Evolutionary conservation across 208 protist genomes (phyloP), one percentile per base, ranked within the genome.

Genomic region (Angomonas deanei): DNA sequence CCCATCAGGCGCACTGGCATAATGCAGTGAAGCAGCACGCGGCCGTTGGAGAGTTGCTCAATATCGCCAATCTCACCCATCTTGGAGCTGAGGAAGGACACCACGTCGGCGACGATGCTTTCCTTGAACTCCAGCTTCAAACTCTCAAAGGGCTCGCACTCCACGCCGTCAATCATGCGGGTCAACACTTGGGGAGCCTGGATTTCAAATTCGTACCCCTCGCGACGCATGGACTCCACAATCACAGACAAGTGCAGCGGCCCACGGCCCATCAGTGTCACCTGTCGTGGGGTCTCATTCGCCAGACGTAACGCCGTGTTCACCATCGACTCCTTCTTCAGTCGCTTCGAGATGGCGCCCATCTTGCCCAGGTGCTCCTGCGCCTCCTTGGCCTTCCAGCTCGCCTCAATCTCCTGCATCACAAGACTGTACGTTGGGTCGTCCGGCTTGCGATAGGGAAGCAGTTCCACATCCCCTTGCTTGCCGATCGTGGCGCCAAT

Each of bases 171-270:
- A 61, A 92, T 86, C 5, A 84, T 68, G 34, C 76, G 75, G 15
- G 89, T 96, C 6, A 98, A 56, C n/a, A 98, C 88, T 33, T 65
- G 54, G 24, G 97, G 97, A n/a, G 96, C 94, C 54, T 88, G 96
- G 55, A 99, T 85, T 46, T 95, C 77, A 61, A 99, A 90, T 74
- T 99, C 97, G 66, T 94, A 98, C 24, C 97, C 97, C 67, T 99
- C 97, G 59, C 97, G 89, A 31, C 97, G 85, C 97, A 99, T 98
- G 32, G 97, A 96, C 62, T 99, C 97, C 46, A 99, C 89, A 52
- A 99, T 93, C 23, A 99, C 93, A 58, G 93, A 97, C 11, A 99
- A 83, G 74, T 99, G 98, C 70, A 99, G 83, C 50, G 97, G 96
- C 23, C 97, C 97, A 49, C 97, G 81, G 33, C 97, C 97, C 69